A percentile compares a stretch with the other conserved stretches of the same genome.
Evolutionary conservation across 164 flowering plant species (phyloP).

Genomic region (Warburgia ugandensis): DNA sequence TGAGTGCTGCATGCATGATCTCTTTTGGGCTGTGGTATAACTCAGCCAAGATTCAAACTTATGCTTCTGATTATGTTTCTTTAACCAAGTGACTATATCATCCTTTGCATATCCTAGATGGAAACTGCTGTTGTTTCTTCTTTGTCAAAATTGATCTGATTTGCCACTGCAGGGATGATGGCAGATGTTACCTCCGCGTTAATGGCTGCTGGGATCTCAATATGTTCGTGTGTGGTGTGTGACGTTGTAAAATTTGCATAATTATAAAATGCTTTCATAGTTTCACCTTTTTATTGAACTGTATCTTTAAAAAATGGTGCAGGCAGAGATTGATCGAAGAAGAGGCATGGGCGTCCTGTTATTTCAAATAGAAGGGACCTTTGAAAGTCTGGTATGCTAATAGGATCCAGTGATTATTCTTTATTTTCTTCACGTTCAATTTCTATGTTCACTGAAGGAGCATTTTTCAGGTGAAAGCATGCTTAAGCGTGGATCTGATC

Average conservation of each 20-base stretch:
- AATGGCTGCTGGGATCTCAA: constrained; percentile 53
- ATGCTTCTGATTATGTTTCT: not conserved
- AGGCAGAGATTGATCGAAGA: constrained; percentile 80
- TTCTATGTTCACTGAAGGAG: not conserved
- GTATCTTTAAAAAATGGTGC: constrained; percentile 8
- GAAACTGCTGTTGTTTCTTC: not conserved
- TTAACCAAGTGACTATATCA: too few species aligned
- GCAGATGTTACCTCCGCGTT: constrained; percentile 70
- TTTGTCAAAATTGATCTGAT: not conserved
- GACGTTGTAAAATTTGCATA: constrained; percentile 1
- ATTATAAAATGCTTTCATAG: not conserved
- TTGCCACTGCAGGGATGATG: constrained; percentile 61
- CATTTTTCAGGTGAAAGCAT: constrained; percentile 50
- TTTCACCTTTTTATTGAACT: not conserved
- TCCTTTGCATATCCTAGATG: not conserved
- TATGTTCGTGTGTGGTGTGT: constrained; percentile 94
- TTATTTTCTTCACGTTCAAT: not conserved
- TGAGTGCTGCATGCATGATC: too few species aligned
- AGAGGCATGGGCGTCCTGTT: constrained; percentile 80
- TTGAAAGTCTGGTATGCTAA: constrained; percentile 76
- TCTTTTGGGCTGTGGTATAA: not conserved
- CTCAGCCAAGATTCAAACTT: not conserved
- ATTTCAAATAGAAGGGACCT: constrained; percentile 73
- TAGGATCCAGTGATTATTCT: too few species aligned
- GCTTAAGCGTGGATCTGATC: constrained; percentile 58